Evolutionary conservation across 169 alveolate genomes (phyloP), one percentile per base, ranked within the genome.

Genomic region (Plasmodium chabaudi): DNA sequence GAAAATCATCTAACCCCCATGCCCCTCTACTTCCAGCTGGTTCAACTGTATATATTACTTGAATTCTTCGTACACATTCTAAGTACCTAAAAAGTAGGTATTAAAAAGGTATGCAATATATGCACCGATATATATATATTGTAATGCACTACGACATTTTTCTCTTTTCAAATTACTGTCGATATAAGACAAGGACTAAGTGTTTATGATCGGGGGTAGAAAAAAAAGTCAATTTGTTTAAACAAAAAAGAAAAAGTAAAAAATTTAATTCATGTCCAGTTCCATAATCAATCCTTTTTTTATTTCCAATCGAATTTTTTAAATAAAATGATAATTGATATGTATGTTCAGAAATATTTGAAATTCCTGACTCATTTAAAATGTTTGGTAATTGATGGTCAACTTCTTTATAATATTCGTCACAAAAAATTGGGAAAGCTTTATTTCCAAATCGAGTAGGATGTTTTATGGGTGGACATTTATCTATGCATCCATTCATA

Each of bases 21-120:
- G 98, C 99, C 5, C 99, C 99, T 86, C 98, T 99, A 27, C 99
- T 97, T 6, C 99, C 99, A 0, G 99, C 99, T 2, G 99, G 99
- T 89, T 99, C 99, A 27, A 99, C 97, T 67, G 95, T 95, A 91
- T 98, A 99, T 53, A 96, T 91, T 49, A 94, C 94, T 89, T 98
- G 97, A 25, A 98, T 93, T 82, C 95, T 95, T 88, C 99, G 97
- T 88, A 98, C 97, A 47, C 98, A 93, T 55, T 94, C 94, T 34
- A 99, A 94, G 91, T 99, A 99, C 69, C 99, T 97, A 69, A 84
- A 65, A 56, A 55, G 53, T 42, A 59, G 6, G 7, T 23, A 42
- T 68, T 7, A 19, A 61, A 12, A 56, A 9, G 6, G 47, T 60
- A 75, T 15, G 7, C 1, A 17, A 9, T 17, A 68, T 42, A 6